These are phyloP conservation scores for Fusarium sp. DNA, from an alignment of 2,329 filamentous ascomycete species.

Conservation along the genomic window DNA sequence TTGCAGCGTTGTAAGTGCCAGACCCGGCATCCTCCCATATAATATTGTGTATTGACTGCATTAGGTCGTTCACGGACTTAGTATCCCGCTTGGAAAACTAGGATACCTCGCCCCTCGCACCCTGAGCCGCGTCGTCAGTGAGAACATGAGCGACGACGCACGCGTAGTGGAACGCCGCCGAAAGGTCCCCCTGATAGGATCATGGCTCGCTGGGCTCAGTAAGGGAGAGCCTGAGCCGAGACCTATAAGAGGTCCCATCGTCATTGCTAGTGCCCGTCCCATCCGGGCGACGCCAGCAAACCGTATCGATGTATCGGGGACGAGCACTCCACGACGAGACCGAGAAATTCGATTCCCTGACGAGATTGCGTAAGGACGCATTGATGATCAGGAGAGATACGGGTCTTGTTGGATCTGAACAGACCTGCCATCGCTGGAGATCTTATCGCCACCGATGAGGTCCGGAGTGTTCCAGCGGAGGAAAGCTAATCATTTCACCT, in stretches of 20 bases:
- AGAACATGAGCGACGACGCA: slow-evolving; percentile 36
- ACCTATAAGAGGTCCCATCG: slow-evolving; percentile 12
- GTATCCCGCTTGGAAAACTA: slow-evolving; percentile 80
- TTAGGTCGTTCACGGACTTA: slow-evolving; percentile 80
- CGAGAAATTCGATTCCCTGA: slow-evolving; percentile 41
- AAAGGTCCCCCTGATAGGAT: slow-evolving; percentile 36
- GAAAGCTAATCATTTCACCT: not conserved
- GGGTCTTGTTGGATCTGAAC: not conserved
- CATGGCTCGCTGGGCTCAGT: slow-evolving; percentile 5
- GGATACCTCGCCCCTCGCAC: slow-evolving; percentile 73
- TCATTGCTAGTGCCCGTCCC: slow-evolving; percentile 22
- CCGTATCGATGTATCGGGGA: not conserved
- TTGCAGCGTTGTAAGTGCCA: slow-evolving; percentile 80
- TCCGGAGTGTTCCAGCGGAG: not conserved
- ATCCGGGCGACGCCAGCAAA: slow-evolving; percentile 7
- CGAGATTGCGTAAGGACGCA: slow-evolving; percentile 14
- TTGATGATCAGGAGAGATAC: not conserved
- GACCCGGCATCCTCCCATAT: fast-evolving
- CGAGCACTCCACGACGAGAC: slow-evolving; percentile 4
- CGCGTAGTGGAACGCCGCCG: slow-evolving; percentile 12
- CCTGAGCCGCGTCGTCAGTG: slow-evolving; percentile 54
- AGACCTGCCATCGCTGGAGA: not conserved
- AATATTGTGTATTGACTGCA: not conserved
- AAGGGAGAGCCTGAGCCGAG: not conserved
- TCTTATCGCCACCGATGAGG: not conserved